Conservation (phyloP, 805 yeast genomes). For the Yarrowia sp. region DNA sequence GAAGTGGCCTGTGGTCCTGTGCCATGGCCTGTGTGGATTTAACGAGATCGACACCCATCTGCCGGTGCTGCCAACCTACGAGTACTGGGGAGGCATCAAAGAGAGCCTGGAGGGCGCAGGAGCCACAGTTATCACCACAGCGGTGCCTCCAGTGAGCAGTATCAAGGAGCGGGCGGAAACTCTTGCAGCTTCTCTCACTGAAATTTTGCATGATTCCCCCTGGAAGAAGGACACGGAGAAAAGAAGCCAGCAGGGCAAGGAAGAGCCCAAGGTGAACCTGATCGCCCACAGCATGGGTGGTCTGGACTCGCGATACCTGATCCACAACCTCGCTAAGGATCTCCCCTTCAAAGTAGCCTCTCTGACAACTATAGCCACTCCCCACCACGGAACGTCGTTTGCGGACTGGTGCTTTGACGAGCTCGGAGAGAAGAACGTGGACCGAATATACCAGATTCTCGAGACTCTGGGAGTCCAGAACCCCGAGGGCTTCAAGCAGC, state of each 20-base stretch:
- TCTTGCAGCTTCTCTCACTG: constrained; percentile 39
- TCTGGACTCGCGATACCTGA: constrained; percentile 73
- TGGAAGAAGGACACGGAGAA: constrained; percentile 19
- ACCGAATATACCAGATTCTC: constrained; percentile 28
- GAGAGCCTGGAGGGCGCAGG: constrained; percentile 61
- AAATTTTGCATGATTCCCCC: constrained; percentile 14
- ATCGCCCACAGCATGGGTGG: constrained; percentile 97
- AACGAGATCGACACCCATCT: constrained; percentile 52
- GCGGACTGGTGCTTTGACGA: constrained; percentile 54
- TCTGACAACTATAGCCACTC: constrained; percentile 82
- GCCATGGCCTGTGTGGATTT: constrained; percentile 87
- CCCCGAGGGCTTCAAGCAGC: constrained; percentile 52
- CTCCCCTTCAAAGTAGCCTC: constrained; percentile 60
- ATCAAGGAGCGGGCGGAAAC: constrained; percentile 65
- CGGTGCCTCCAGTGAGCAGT: constrained; percentile 79
- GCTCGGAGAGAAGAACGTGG: constrained; percentile 17
- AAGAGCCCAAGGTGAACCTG: constrained; percentile 54
- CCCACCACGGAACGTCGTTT: constrained; percentile 81
- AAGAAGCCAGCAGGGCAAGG: constrained; percentile 1
- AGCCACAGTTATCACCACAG: constrained; percentile 64
- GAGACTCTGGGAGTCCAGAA: constrained; percentile 34
- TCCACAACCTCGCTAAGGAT: constrained; percentile 49
- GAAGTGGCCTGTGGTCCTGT: constrained; percentile 68
- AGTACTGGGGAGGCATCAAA: constrained; percentile 82
- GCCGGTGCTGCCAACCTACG: constrained; percentile 44